A percentile compares a stretch with the other conserved stretches of the same genome.
phyloP scores from a whole-genome alignment of 495 filamentous ascomycete species.

The Lasiosphaeria hispida region DNA sequence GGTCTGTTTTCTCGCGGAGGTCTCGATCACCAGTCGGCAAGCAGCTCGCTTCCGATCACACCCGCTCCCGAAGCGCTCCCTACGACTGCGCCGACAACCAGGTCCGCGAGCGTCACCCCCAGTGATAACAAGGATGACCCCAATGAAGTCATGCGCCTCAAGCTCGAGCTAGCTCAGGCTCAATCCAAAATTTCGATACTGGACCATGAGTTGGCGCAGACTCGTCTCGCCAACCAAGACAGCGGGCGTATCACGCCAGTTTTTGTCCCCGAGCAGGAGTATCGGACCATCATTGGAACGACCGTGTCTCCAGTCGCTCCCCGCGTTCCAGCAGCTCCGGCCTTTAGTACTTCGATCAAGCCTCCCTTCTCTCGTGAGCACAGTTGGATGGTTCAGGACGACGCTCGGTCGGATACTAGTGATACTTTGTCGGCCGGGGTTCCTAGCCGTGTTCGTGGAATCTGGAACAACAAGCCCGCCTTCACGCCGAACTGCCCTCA shows the following conservation, averaged over 20 bases:
- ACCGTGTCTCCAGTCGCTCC: conserved; percentile 21
- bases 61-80: conserved; percentile 54
- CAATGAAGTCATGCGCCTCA: conserved; percentile 51
- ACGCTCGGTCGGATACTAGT: conserved; percentile 62
- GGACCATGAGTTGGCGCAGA: conserved; percentile 79
- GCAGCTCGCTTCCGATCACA: conserved; percentile 55
- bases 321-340: conserved; percentile 30
- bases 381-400: conserved; percentile 63
- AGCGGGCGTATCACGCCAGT: conserved; percentile 25
- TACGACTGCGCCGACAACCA: conserved; percentile 42
- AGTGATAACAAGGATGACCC: conserved; percentile 27
- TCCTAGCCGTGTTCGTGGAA: conserved; percentile 59
- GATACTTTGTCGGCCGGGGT: conserved; percentile 60
- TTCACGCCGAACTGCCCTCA: conserved; percentile 32
- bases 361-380: conserved; percentile 53
- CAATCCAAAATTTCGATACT: conserved; percentile 77
- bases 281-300: conserved; percentile 15
- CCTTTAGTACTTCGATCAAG: conserved; percentile 53
- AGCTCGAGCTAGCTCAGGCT: conserved; percentile 76
- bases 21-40: conserved; percentile 47
- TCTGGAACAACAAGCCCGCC: conserved; percentile 55
- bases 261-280: conserved; percentile 28
- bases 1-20: conserved; percentile 27
- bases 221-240: conserved; percentile 54
- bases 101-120: conserved; percentile 44